These are phyloP conservation scores for Schrenkiella parvula DNA, from an alignment of 345 rosid species.

Conservation along the genomic window DNA sequence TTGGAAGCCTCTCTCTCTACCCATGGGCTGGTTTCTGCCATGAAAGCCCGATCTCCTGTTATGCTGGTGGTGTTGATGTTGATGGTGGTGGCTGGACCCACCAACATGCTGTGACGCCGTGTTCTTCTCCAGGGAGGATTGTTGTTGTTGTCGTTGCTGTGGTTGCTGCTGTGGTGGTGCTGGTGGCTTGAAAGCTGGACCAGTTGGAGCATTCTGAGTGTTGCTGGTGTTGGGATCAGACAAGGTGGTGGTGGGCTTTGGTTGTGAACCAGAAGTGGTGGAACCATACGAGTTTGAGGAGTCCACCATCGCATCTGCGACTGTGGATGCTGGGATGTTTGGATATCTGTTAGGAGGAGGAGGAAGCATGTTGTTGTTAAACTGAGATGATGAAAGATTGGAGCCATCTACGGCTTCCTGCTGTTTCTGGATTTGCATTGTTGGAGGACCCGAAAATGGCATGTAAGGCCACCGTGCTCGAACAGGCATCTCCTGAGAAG, in stretches of 20 bases:
- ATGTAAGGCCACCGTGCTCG: conserved; percentile 85
- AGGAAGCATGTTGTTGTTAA: conserved; percentile 45
- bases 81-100: conserved; percentile 41
- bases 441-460: conserved; percentile 49
- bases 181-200: conserved; percentile 34
- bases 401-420: conserved; percentile 41
- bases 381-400: conserved; percentile 45
- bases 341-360: conserved; percentile 55
- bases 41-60: conserved; percentile 62
- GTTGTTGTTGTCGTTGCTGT: conserved; percentile 22
- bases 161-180: background rate
- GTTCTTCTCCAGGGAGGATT: conserved; percentile 53
- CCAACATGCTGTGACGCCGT: conserved; percentile 42
- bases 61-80: conserved; percentile 25
- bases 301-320: conserved; percentile 44
- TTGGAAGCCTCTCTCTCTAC: conserved; percentile 57
- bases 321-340: conserved; percentile 45
- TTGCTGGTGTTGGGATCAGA: conserved; percentile 33
- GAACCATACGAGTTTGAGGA: conserved; percentile 44
- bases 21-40: conserved; percentile 60
- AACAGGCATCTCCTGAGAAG: conserved; percentile 65
- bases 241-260: conserved; percentile 28
- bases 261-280: conserved; percentile 26
- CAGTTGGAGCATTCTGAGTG: conserved; percentile 27
- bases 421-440: conserved; percentile 65